Conservation (phyloP, 768 basidiomycete genomes). For the Tylopilus vinaceipallidus region DNA sequence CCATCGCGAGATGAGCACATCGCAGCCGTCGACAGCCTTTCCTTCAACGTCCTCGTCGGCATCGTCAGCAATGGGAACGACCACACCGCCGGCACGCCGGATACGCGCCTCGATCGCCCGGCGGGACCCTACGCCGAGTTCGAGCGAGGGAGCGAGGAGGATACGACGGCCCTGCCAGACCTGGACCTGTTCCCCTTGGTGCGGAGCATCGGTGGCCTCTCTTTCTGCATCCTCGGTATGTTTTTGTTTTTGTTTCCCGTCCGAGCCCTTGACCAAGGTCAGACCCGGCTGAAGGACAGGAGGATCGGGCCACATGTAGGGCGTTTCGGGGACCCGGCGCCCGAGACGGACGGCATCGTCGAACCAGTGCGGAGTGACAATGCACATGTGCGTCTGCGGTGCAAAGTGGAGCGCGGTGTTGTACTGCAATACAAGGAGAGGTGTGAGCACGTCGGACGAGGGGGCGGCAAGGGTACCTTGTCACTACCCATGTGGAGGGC, state of each 20-base stretch:
- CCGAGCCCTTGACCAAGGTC: slow-evolving; percentile 12
- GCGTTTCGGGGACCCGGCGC: slow-evolving; percentile 45
- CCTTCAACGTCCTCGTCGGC: slow-evolving; percentile 33
- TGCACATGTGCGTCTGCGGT: slow-evolving; percentile 53
- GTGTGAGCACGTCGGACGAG: background rate
- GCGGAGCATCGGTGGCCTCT: slow-evolving; percentile 1
- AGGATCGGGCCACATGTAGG: slow-evolving; percentile 78
- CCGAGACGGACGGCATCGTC: slow-evolving; percentile 72
- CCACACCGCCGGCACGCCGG: slow-evolving; percentile 54
- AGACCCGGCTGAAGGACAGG: slow-evolving; percentile 38
- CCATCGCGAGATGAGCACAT: slow-evolving; percentile 71
- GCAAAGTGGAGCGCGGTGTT: slow-evolving; percentile 56
- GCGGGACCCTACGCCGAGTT: slow-evolving; percentile 46
- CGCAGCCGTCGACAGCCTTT: slow-evolving; percentile 46
- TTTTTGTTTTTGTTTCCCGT: slow-evolving; percentile 23
- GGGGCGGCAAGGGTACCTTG: slow-evolving; percentile 30
- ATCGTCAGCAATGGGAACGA: slow-evolving; percentile 52
- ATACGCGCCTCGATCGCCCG: slow-evolving; percentile 60
- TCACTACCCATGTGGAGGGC: slow-evolving; percentile 48
- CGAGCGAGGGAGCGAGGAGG: slow-evolving; percentile 59
- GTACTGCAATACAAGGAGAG: slow-evolving; percentile 29
- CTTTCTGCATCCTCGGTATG: slow-evolving; percentile 23
- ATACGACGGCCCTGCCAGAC: slow-evolving; percentile 64
- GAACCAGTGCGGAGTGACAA: slow-evolving; percentile 92
- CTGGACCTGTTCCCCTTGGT: slow-evolving; percentile 34